Conservation (phyloP, 345 rosid species). For the Pistacia atlantica region DNA sequence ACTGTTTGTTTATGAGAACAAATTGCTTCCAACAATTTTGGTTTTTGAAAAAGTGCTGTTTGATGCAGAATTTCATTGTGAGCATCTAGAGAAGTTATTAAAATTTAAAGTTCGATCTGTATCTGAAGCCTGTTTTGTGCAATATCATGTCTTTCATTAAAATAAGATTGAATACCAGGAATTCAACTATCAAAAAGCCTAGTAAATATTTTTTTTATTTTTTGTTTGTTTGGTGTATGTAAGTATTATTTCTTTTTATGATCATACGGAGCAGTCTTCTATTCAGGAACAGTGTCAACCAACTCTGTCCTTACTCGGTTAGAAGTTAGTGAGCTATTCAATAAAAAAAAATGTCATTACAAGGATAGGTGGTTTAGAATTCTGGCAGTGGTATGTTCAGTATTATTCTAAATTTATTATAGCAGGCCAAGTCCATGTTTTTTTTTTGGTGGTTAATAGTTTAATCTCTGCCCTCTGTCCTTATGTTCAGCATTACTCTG, state of each 20-base stretch:
- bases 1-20: slow-evolving; percentile 1
- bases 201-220: no score
- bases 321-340: not conserved
- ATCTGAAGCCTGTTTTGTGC: not conserved
- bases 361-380: not conserved
- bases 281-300: not conserved
- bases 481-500: no score
- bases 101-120: no score
- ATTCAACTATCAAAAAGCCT: no score
- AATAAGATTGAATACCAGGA: not conserved
- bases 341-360: not conserved
- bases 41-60: not conserved
- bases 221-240: not conserved
- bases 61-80: not conserved
- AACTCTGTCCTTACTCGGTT: no score
- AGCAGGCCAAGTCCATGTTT: not conserved
- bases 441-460: not conserved
- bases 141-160: no score
- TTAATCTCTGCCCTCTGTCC: not conserved
- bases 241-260: not conserved
- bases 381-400: not conserved
- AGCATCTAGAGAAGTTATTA: not conserved
- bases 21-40: not conserved
- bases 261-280: not conserved
- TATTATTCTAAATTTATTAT: no score